Percentiles rank a stretch among this genome's conserved stretches.
Conservation (phyloP, 140 eudicot species). For the Senecio squalidus region DNA sequence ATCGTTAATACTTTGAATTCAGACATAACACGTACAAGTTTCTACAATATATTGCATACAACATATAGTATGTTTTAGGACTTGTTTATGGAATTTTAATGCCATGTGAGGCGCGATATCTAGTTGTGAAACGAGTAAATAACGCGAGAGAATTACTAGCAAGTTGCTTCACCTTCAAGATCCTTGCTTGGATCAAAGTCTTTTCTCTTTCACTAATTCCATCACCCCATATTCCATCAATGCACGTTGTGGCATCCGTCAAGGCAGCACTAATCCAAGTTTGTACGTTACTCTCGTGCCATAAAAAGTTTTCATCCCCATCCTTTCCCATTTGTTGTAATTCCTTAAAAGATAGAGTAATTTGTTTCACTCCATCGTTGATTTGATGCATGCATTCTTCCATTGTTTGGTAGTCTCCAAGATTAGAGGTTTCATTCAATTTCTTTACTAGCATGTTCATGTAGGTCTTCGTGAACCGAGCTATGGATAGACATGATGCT, state of each 20-base stretch:
- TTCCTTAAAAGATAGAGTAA: slow-evolving; percentile 53
- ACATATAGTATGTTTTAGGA: neutral
- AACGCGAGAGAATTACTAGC: slow-evolving; percentile 67
- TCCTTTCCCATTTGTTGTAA: slow-evolving; percentile 29
- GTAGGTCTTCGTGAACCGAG: slow-evolving; percentile 34
- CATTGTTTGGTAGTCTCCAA: slow-evolving; percentile 26
- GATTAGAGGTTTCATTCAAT: slow-evolving; percentile 6
- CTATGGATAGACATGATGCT: slow-evolving; percentile 32
- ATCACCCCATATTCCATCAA: slow-evolving; percentile 40
- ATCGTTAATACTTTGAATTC: no score
- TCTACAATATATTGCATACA: neutral
- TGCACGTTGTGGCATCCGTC: slow-evolving; percentile 47
- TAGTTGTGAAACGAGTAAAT: slow-evolving; percentile 54
- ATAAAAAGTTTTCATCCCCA: slow-evolving; percentile 38
- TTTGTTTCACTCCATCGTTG: slow-evolving; percentile 47
- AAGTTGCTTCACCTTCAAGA: slow-evolving; percentile 50
- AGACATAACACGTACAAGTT: no score
- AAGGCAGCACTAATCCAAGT: slow-evolving; percentile 75
- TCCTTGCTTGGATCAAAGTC: slow-evolving; percentile 45
- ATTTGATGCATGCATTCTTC: slow-evolving; percentile 49
- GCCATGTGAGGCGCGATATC: slow-evolving; percentile 48
- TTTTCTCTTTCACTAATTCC: slow-evolving; percentile 34
- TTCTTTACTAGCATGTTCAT: slow-evolving; percentile 34
- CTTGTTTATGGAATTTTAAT: slow-evolving; percentile 31
- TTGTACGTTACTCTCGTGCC: slow-evolving; percentile 74